Percentiles rank a stretch among this genome's conserved stretches.
These are phyloP conservation scores for Cercospora sojina DNA, from an alignment of 2,329 filamentous ascomycete genomes.

Conservation along the genomic window DNA sequence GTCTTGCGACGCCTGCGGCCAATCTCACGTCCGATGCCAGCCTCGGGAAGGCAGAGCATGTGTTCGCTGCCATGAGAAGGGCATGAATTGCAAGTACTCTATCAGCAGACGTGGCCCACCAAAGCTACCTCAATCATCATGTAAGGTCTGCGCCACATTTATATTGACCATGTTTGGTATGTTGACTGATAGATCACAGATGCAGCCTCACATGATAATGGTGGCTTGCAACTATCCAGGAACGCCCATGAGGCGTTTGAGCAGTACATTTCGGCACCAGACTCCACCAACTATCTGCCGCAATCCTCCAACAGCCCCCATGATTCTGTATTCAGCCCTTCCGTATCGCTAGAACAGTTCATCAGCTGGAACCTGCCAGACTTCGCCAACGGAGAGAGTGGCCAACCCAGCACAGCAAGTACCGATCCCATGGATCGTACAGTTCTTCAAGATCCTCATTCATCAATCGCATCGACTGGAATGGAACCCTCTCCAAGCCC, in stretches of 20 bases:
- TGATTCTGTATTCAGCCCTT: not conserved
- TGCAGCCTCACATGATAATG: not conserved
- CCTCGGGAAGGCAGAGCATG: not conserved
- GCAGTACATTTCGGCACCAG: not conserved
- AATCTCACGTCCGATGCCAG: not conserved
- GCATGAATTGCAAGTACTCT: not conserved
- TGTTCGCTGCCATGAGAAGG: not conserved
- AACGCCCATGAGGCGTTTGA: not conserved
- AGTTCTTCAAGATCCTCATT: not conserved
- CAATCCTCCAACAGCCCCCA: not conserved
- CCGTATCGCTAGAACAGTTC: not conserved
- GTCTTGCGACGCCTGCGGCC: not conserved
- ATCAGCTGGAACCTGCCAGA: not conserved
- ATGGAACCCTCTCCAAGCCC: not conserved
- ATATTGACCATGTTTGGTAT: not conserved
- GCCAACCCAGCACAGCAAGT: not conserved
- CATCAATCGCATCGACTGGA: not conserved
- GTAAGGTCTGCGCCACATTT: not conserved
- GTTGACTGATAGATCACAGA: not conserved
- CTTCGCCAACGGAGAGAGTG: not conserved
- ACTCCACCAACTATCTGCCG: not conserved
- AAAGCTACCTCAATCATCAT: not conserved
- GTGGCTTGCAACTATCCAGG: not conserved
- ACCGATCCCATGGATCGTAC: not conserved
- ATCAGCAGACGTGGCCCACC: not conserved